Conservation (phyloP, 768 basidiomycete genomes). For the Hysterangium stoloniferum region DNA sequence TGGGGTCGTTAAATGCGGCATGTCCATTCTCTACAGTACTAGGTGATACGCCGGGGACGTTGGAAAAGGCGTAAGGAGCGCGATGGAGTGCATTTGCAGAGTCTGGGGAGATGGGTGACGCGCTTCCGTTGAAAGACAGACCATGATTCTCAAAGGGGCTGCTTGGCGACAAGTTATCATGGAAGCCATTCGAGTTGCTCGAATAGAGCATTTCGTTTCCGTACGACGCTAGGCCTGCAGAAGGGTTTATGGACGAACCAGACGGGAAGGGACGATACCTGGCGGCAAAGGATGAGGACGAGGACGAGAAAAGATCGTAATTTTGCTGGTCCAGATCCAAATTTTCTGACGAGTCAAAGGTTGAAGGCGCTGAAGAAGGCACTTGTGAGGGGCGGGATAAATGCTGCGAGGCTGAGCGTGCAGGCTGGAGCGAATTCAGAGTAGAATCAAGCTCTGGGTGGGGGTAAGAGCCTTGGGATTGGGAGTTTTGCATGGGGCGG, state of each 20-base stretch:
- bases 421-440: conserved; percentile 19
- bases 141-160: conserved; percentile 45
- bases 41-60: conserved; percentile 25
- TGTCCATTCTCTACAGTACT: conserved; percentile 27
- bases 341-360: conserved; percentile 45
- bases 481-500: conserved; percentile 1
- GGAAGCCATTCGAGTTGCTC: conserved; percentile 40
- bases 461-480: background rate
- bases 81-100: conserved; percentile 54
- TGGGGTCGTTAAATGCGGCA: conserved; percentile 48
- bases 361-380: conserved; percentile 30
- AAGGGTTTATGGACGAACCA: conserved; percentile 42
- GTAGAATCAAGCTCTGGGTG: conserved; percentile 5
- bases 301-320: conserved; percentile 55
- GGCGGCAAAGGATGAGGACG: conserved; percentile 26
- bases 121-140: conserved; percentile 63
- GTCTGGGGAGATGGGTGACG: conserved; percentile 65
- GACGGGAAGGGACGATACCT: conserved; percentile 69
- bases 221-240: conserved; percentile 52
- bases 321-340: conserved; percentile 51
- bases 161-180: conserved; percentile 53
- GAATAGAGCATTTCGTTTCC: conserved; percentile 51
- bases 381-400: conserved; percentile 22
- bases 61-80: conserved; percentile 39
- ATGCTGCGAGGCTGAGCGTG: conserved; percentile 22